These are phyloP conservation scores for Musa schizocarpa DNA, from an alignment of 176 grass and related monocot species.

Conservation along the genomic window DNA sequence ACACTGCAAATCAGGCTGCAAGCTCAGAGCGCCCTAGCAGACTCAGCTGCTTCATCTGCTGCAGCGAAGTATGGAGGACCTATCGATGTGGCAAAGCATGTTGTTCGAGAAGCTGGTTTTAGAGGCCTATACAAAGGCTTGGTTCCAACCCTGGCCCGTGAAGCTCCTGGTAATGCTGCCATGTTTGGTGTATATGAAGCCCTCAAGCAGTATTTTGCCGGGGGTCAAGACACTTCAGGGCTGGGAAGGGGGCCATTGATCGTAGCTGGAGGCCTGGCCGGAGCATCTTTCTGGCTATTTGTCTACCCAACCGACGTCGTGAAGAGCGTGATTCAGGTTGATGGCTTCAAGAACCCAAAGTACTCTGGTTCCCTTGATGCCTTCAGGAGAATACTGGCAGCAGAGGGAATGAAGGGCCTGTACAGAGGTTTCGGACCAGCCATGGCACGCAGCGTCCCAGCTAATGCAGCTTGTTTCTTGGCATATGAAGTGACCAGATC, in stretches of 20 bases:
- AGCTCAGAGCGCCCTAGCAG: slow-evolving; percentile 59
- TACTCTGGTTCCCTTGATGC: slow-evolving; percentile 59
- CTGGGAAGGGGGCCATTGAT: slow-evolving; percentile 53
- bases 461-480: slow-evolving; percentile 72
- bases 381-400: slow-evolving; percentile 55
- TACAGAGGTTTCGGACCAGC: slow-evolving; percentile 79
- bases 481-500: slow-evolving; percentile 64
- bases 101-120: slow-evolving; percentile 47
- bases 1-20: slow-evolving; percentile 43
- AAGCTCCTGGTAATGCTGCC: slow-evolving; percentile 57
- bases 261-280: slow-evolving; percentile 55
- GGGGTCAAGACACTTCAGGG: slow-evolving; percentile 47
- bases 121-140: slow-evolving; percentile 62
- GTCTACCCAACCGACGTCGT: slow-evolving; percentile 79
- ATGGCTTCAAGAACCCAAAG: slow-evolving; percentile 70
- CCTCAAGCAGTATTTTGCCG: slow-evolving; percentile 45
- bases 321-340: slow-evolving; percentile 90
- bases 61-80: slow-evolving; percentile 62
- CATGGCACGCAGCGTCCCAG: slow-evolving; percentile 71
- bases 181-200: slow-evolving; percentile 83
- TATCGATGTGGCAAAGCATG: slow-evolving; percentile 54
- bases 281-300: slow-evolving; percentile 52
- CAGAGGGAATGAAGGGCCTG: slow-evolving; percentile 61
- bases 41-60: slow-evolving; percentile 5
- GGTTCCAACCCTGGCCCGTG: slow-evolving; percentile 47